Base-by-base conservation (phyloP, 2,329 filamentous ascomycete genomes). In the Leptosphaerulina australis region DNA sequence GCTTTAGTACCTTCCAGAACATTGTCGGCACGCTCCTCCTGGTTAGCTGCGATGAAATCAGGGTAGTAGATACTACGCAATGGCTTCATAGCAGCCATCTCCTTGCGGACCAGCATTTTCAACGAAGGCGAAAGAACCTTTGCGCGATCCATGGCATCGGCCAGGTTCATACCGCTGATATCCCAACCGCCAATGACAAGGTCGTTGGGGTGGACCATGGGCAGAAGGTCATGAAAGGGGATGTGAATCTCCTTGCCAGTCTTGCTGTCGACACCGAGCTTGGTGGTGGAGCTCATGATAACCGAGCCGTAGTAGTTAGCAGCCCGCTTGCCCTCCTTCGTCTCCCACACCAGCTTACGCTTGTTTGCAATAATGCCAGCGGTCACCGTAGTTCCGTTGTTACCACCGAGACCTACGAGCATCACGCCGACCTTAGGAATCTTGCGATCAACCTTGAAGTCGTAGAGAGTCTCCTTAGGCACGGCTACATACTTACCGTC, bases 301-400 rank as follows among this genome's bases (percentile, higher is more conserved):
- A 97, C 85, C 49, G 94, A 99, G 68, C 94, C 94, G 74, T 97
- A 99, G 84, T 97, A 99, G 79, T 99, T 99, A 76, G 94, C 88
- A 59, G 84, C 80, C 59, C 86, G 90, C 62, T 83, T 79, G 44
- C 92, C 92, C 76, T 97, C 91, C 69, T 93, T 92, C 67, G 94
- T 97, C 59, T 97, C 90, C 94, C 94, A 99, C 55, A 81, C 80
- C 51, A 97, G 83, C 51, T 85, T 83, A 64, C 87, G 89, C 72
- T 90, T 89, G 79, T 99, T 99, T 77, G 93, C 94, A 72, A 99
- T 83, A 76, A 99, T 96, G 74, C 93, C 94, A 56, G 94, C 94
- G 53, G 94, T 97, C 56, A 99, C 91, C 50, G 94, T 99, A 61
- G 91, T 91, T 61, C 94, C 94, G 73, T 99, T 99, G 85, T 99